A percentile compares a stretch with the other conserved stretches of the same genome.
Evolutionary conservation across 2,329 filamentous ascomycete genomes (phyloP).

Genomic region (Byssochlamys sp.): DNA sequence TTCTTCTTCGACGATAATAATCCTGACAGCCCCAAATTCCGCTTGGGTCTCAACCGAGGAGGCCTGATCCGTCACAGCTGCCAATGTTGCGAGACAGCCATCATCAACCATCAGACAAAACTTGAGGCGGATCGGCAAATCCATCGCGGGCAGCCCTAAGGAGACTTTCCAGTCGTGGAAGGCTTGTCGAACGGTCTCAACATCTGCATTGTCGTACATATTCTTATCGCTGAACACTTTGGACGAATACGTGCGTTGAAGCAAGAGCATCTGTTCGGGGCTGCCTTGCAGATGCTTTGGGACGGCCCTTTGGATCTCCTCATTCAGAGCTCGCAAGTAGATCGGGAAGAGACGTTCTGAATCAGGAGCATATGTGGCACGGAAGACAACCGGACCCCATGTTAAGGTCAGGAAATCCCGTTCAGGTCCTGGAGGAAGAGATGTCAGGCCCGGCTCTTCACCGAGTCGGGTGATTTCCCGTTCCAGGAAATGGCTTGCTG

Average conservation of each 20-base stretch:
- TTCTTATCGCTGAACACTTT: constrained; percentile 15
- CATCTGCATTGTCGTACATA: constrained; percentile 9
- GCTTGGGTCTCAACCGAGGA: constrained; percentile 6
- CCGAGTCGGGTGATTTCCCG: constrained; percentile 19
- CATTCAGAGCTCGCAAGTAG: constrained; percentile 42
- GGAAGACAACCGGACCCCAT: constrained; percentile 22
- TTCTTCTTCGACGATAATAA: constrained; percentile 22
- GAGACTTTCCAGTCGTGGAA: constrained; percentile 22
- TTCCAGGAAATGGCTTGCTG: constrained; percentile 17
- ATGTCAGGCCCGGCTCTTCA: constrained; percentile 15
- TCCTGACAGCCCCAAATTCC: constrained; percentile 10
- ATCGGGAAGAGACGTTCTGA: constrained; percentile 45
- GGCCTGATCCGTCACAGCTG: constrained; percentile 7
- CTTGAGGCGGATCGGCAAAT: constrained; percentile 18
- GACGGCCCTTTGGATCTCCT: constrained; percentile 42
- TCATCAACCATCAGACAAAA: constrained; percentile 21
- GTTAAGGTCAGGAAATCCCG: constrained; percentile 20
- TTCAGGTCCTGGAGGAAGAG: constrained; percentile 15
- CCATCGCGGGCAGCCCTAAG: constrained; percentile 14
- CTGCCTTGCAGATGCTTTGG: constrained; percentile 12
- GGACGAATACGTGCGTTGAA: constrained; percentile 16
- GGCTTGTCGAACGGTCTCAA: constrained; percentile 12
- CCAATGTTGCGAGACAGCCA: constrained; percentile 12
- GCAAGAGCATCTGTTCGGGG: constrained; percentile 9
- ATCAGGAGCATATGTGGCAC: constrained; percentile 18